Evolutionary conservation across 441 rosid genomes (phyloP), one percentile per base, ranked within the genome.

Genomic region (Pelargonium fulgidum): DNA sequence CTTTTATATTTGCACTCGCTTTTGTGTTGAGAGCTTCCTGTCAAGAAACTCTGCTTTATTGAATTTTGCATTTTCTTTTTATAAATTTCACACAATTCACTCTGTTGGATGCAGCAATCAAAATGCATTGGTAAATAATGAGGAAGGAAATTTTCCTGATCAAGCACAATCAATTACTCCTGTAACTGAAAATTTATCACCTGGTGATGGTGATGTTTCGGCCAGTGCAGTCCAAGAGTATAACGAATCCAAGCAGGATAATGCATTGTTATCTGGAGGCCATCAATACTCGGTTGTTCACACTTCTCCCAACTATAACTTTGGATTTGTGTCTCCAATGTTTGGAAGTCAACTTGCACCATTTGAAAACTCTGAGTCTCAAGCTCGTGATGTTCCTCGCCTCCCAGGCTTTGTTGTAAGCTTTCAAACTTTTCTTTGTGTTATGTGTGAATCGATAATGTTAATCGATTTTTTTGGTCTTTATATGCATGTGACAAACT

Each of bases 381-480:
- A 89, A 83, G 80, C 83, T 71, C 86, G 81, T 68, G 97, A 90
- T 76, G 85, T 72, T 72, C 76, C 93, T 78, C 94, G 79, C 73
- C 79, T 93, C 73, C 87, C 94, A 80, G 81, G 85, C 81, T 93
- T 87, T 78, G 80, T 87, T 26, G 97, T 93, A 82, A 84, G 97
- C 65, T 69, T 69, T 70, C 64, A 16, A 59, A 72, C 64, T 48
- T 65, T 64, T 13, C 58, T n/a, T 42, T 66, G 41, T 59, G n/a
- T 39, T 71, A 68, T 54, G 29, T 64, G 54, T 62, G 47, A 29
- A 68, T 62, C 7, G 12, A 22, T 9, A 22, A 20, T 16, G 20
- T 6, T 9, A 48, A 48, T 48, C 2, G 29, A 26, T 26, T 26
- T 26, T 26, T 26, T 26, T 1, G 29, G 29, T 26, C 2, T 26